These are phyloP conservation scores for Schwanniomyces sp. DNA, from an alignment of 805 yeast genomes.

Conservation along the genomic window DNA sequence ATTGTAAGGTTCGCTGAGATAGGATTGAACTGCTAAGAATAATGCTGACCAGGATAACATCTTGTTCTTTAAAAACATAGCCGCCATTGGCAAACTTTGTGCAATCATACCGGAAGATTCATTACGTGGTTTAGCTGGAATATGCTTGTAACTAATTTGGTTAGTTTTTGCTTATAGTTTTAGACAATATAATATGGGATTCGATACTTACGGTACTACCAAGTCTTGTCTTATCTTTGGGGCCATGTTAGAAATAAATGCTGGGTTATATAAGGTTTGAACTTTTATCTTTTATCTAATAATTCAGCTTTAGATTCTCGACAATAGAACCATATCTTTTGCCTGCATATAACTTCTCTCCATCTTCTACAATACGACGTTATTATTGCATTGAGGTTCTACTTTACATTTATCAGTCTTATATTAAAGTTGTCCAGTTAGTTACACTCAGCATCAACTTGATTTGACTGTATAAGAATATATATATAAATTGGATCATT, in stretches of 20 bases:
- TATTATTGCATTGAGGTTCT: too few species aligned
- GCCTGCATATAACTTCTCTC: not conserved
- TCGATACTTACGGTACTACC: constrained; percentile 30
- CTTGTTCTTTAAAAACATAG: constrained; percentile 63
- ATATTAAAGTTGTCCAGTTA: too few species aligned
- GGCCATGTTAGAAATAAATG: constrained; percentile 13
- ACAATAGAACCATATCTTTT: not conserved
- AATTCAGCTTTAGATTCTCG: not conserved
- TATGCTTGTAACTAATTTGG: constrained; percentile 40
- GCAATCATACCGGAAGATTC: constrained; percentile 47
- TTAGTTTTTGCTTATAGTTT: not conserved
- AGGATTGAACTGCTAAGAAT: constrained; percentile 49
- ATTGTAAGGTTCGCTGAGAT: constrained; percentile 43
- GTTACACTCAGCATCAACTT: too few species aligned
- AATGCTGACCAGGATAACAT: constrained; percentile 57
- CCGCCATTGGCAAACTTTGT: constrained; percentile 67
- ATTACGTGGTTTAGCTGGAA: constrained; percentile 48
- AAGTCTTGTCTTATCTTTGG: constrained; percentile 31
- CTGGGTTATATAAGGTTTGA: not conserved
- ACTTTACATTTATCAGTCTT: too few species aligned
- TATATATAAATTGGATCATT: too few species aligned
- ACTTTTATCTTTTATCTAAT: not conserved
- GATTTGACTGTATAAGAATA: too few species aligned
- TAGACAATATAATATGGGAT: not conserved
- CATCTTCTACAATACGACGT: not conserved